phyloP scores from a whole-genome alignment of 164 flowering plant species.

The Vitis rupestris region DNA sequence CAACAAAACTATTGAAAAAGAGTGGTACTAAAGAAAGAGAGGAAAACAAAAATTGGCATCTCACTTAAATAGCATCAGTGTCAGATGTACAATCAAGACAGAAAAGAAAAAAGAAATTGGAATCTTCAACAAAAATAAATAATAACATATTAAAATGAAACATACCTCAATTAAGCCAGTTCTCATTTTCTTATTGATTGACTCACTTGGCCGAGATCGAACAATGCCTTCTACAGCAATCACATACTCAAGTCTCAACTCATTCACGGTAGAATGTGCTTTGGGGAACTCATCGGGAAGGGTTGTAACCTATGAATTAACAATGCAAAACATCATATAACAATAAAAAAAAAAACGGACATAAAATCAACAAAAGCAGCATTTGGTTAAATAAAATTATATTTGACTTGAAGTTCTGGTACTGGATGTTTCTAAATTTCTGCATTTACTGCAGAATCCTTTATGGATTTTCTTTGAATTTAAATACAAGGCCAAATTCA shows the following conservation, averaged over 20 bases:
- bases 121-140: too few species aligned
- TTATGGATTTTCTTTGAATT: too few species aligned
- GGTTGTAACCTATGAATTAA: slow-evolving; percentile 57
- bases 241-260: slow-evolving; percentile 84
- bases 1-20: too few species aligned
- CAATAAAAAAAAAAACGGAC: background rate
- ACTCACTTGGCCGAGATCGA: slow-evolving; percentile 70
- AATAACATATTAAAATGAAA: background rate
- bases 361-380: too few species aligned
- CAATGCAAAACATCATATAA: background rate
- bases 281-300: slow-evolving; percentile 81
- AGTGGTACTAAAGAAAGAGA: too few species aligned
- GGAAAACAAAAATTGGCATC: too few species aligned
- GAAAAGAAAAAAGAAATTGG: background rate
- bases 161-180: slow-evolving; percentile 84
- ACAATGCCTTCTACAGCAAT: slow-evolving; percentile 81
- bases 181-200: slow-evolving; percentile 78
- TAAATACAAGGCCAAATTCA: too few species aligned
- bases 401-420: too few species aligned
- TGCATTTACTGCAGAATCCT: too few species aligned
- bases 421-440: too few species aligned
- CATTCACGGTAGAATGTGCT: slow-evolving; percentile 64
- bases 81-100: background rate
- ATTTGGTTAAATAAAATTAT: too few species aligned
- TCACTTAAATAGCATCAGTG: too few species aligned